Percentiles rank a stretch among this genome's conserved stretches.
Conservation (phyloP, 257 asterid genomes). For the Apocynum venetum region DNA sequence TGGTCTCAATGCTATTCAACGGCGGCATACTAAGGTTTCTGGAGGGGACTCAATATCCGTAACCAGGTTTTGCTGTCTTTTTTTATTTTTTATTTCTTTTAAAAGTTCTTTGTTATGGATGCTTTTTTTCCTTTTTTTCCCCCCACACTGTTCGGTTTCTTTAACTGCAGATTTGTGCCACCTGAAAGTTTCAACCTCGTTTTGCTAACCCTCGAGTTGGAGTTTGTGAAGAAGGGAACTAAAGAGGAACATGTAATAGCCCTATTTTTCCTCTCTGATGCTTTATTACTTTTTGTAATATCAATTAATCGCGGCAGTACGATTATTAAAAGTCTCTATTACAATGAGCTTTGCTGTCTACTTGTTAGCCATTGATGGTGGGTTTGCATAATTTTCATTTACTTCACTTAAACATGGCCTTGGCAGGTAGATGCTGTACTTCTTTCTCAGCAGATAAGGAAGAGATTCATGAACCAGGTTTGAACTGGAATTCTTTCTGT, state of each 20-base stretch:
- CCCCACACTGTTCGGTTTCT: background rate
- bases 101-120: background rate
- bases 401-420: background rate
- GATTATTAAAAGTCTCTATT: background rate
- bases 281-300: conserved; percentile 6
- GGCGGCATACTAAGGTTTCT: conserved; percentile 88
- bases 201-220: conserved; percentile 86
- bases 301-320: background rate
- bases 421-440: conserved; percentile 81
- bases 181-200: conserved; percentile 84
- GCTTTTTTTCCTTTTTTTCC: background rate
- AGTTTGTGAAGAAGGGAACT: conserved; percentile 86
- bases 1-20: conserved; percentile 84
- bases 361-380: background rate
- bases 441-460: conserved; percentile 67
- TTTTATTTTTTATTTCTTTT: background rate
- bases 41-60: conserved; percentile 69
- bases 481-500: conserved; percentile 17
- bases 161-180: conserved; percentile 56
- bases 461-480: conserved; percentile 73
- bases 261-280: conserved; percentile 11
- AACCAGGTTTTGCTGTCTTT: conserved; percentile 45
- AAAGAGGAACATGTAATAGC: conserved; percentile 74
- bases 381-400: background rate
- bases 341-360: background rate